Evolutionary conservation across 164 flowering plant species (phyloP), one percentile per base, ranked within the genome.

Genomic region (Cinnamomum micranthum): DNA sequence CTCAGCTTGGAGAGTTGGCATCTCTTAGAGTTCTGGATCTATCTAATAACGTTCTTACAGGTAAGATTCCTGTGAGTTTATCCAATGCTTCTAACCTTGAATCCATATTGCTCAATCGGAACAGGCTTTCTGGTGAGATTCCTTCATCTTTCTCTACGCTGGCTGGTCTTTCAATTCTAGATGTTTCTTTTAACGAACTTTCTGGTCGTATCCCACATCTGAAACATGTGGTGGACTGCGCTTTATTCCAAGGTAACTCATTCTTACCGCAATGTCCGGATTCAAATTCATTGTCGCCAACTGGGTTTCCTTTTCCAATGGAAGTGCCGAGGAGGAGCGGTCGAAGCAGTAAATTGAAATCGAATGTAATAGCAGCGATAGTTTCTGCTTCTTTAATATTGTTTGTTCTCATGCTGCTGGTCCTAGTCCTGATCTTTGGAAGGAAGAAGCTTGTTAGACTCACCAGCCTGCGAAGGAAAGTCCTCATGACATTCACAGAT

Each of bases 121-220:
- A 91, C 72, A 74, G 1, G 58, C 87, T 91, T 51, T 78, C 78
- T 19, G 93, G 92, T 64, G 85, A 86, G 73, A 86, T 91, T 65
- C 92, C 93, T 71, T 67, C 77, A 12, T 84, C 90, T 63, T 84
- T 89, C 70, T 84, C 93, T 1, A 64, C 59, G 65, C 85, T 91
- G 10, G n/a, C 79, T 6, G 69, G 19, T 72, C 92, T 91, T 19
- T 69, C 79, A 41, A 51, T 51, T 27, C 75, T 91, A 63, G 84
- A 88, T 78, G 84, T 91, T 73, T 91, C 96, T 62, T 88, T 78
- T 85, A 91, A 91, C 78, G 86, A 89, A 69, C 88, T 91, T 51
- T 84, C 93, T 7, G 96, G 96, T 41, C 78, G 59, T 67, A 84
- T 91, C 60, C 93, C 91, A 10, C 75, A 55, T 65, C 82, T 89